These are phyloP conservation scores for Vitis vinifera DNA, from an alignment of 164 flowering plant species.

Conservation along the genomic window ASM3070453v1 NC_081822.1:6017001-6017500, in stretches of 20 bases:
- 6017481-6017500: conserved; percentile 31
- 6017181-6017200: conserved; percentile 31
- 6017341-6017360: conserved; percentile 42
- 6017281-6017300: conserved; percentile 37
- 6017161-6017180: conserved; percentile 36
- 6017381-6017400: conserved; percentile 36
- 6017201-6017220: conserved; percentile 38
- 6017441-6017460: conserved; percentile 26
- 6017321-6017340: conserved; percentile 41
- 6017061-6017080: conserved; percentile 36
- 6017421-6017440: conserved; percentile 35
- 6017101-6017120: conserved; percentile 36
- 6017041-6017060: conserved; percentile 39
- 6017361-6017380: conserved; percentile 18
- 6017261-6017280: conserved; percentile 24
- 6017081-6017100: conserved; percentile 31
- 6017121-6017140: conserved; percentile 36
- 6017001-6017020: conserved; percentile 41
- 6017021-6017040: conserved; percentile 30
- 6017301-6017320: conserved; percentile 39
- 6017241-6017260: conserved; percentile 3
- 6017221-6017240: conserved; percentile 30
- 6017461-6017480: conserved; percentile 26
- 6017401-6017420: conserved; percentile 39
- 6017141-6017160: conserved; percentile 36